A percentile compares a stretch with the other conserved stretches of the same genome.
These are phyloP conservation scores for Coffea humblotiana DNA, from an alignment of 305 asterid genomes.

Conservation along the genomic window DNA sequence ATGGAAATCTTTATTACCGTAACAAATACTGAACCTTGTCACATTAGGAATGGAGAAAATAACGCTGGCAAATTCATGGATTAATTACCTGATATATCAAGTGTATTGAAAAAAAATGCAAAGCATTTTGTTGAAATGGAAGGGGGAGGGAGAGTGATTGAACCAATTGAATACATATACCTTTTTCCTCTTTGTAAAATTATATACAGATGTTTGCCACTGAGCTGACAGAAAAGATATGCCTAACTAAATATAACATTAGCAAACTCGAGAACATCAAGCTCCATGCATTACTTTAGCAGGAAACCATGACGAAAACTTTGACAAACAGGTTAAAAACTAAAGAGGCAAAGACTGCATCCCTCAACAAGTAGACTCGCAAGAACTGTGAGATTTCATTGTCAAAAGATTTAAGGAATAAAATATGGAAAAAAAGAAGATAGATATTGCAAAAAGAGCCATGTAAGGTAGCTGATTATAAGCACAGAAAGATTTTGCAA, in stretches of 20 bases:
- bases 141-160: neutral
- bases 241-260: neutral
- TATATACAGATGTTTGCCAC: too few species aligned
- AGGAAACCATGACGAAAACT: neutral
- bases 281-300: neutral
- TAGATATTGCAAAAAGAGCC: neutral
- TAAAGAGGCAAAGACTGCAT: neutral
- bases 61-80: neutral
- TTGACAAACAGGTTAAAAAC: neutral
- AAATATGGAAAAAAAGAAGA: neutral
- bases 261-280: neutral
- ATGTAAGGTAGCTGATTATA: neutral
- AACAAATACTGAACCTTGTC: too few species aligned
- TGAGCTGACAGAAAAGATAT: too few species aligned
- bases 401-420: neutral
- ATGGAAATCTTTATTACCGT: neutral
- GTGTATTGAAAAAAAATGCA: neutral
- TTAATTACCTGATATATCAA: neutral
- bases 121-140: neutral
- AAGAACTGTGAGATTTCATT: neutral
- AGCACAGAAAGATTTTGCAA: constrained; percentile 17
- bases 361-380: neutral
- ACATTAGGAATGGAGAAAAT: neutral
- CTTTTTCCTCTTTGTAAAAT: too few species aligned
- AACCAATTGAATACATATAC: neutral